These are phyloP conservation scores for Macrotyloma uniflorum DNA, from an alignment of 306 rosid genomes.

Conservation along the genomic window DNA sequence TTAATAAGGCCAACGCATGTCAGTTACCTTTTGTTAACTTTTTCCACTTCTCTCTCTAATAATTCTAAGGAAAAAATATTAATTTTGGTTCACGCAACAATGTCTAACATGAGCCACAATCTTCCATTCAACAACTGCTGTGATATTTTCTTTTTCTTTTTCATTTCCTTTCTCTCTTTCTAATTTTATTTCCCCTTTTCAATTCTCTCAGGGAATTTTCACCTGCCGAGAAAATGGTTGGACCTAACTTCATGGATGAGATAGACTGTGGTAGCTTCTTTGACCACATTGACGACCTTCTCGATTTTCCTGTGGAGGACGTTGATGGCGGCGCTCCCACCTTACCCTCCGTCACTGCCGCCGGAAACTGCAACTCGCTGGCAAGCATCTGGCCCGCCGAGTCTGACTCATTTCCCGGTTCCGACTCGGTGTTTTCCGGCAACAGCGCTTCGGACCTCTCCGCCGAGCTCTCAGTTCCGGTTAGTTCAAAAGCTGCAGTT, in stretches of 20 bases:
- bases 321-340: slow-evolving; percentile 54
- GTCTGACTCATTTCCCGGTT: slow-evolving; percentile 51
- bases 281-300: slow-evolving; percentile 92
- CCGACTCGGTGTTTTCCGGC: slow-evolving; percentile 69
- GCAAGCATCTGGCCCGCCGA: slow-evolving; percentile 65
- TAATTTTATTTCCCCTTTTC: not conserved
- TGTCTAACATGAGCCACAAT: slow-evolving; percentile 47
- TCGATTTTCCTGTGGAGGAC: slow-evolving; percentile 73
- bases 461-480: slow-evolving; percentile 93
- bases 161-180: not conserved
- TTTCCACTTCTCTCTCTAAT: not conserved
- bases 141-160: not conserved
- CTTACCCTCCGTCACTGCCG: slow-evolving; percentile 35
- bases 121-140: slow-evolving; percentile 10
- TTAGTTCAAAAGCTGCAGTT: slow-evolving; percentile 40
- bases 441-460: slow-evolving; percentile 76
- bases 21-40: not conserved
- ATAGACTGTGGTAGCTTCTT: slow-evolving; percentile 91
- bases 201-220: slow-evolving; percentile 42
- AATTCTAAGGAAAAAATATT: not conserved
- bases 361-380: slow-evolving; percentile 48
- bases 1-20: not conserved
- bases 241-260: slow-evolving; percentile 72
- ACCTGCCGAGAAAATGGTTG: slow-evolving; percentile 57
- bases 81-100: slow-evolving; percentile 6